Percentiles rank a stretch among this genome's conserved stretches.
Evolutionary conservation across 2,329 filamentous ascomycete genomes (phyloP).

Genomic region (Lachnellula subtilissima): DNA sequence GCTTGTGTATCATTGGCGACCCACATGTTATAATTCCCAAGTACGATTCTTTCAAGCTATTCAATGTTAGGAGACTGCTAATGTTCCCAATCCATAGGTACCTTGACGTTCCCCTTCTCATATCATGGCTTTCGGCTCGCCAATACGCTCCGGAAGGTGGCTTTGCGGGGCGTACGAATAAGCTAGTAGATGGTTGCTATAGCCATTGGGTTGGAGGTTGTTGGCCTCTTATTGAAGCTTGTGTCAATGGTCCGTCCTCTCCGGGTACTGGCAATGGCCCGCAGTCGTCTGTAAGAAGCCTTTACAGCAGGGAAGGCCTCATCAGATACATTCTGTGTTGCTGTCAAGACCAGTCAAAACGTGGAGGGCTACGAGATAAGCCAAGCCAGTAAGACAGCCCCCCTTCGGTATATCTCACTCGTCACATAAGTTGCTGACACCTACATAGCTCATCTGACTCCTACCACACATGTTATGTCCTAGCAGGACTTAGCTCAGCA

Average conservation of each 20-base stretch:
- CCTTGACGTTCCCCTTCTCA: constrained; percentile 70
- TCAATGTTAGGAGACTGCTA: constrained; percentile 14
- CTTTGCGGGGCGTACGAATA: constrained; percentile 91
- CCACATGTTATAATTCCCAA: constrained; percentile 69
- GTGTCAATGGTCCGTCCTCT: constrained; percentile 51
- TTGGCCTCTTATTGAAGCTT: constrained; percentile 85
- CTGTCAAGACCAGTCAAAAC: constrained; percentile 67
- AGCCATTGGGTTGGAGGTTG: constrained; percentile 96
- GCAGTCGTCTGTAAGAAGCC: constrained; percentile 33
- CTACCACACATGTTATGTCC: constrained; percentile 90
- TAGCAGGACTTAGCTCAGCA: constrained; percentile 77
- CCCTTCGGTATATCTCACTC: constrained; percentile 6
- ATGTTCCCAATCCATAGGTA: constrained; percentile 46
- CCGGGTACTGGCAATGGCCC: constrained; percentile 3
- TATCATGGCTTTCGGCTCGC: constrained; percentile 83
- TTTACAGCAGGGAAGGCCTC: constrained; percentile 80
- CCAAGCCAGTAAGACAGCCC: constrained; percentile 64
- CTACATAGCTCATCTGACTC: constrained; percentile 65
- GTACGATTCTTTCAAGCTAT: constrained; percentile 44
- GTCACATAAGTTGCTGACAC: constrained; percentile 16
- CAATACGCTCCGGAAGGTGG: constrained; percentile 91
- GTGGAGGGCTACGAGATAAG: constrained; percentile 88
- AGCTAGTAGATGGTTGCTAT: constrained; percentile 96
- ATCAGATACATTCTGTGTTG: constrained; percentile 86
- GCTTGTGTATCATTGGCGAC: constrained; percentile 77